Conservation (phyloP, 805 yeast genomes). For the Maudiozyma barnettii region DNA sequence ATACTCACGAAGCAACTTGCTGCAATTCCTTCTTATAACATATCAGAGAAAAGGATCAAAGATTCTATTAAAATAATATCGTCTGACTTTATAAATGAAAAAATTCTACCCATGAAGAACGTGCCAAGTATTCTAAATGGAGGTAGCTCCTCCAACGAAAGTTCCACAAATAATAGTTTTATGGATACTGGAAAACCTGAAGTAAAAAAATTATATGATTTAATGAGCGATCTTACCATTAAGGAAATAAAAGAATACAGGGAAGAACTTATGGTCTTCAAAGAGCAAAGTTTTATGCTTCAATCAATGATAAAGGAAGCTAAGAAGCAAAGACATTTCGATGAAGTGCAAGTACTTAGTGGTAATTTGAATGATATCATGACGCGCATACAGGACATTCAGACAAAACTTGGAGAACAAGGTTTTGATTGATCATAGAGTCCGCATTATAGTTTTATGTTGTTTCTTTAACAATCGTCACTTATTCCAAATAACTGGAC, state of each 20-base stretch:
- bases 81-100: constrained; percentile 53
- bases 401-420: constrained; percentile 48
- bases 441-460: neutral
- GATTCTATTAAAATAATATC: constrained; percentile 49
- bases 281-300: constrained; percentile 72
- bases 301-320: constrained; percentile 53
- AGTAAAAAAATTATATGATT: constrained; percentile 10
- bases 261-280: constrained; percentile 75
- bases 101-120: constrained; percentile 53
- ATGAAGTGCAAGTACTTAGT: constrained; percentile 56
- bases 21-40: constrained; percentile 26
- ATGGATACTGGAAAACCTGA: constrained; percentile 2
- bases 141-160: constrained; percentile 1
- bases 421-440: constrained; percentile 17
- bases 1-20: constrained; percentile 37
- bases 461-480: too few relatives aligned
- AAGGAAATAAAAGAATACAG: constrained; percentile 50
- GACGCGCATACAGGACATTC: constrained; percentile 38
- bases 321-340: constrained; percentile 62
- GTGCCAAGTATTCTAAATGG: constrained; percentile 33
- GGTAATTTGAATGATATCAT: constrained; percentile 50
- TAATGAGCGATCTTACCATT: constrained; percentile 32
- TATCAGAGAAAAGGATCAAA: constrained; percentile 39
- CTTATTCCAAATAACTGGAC: too few relatives aligned
- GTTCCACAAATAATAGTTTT: constrained; percentile 1